These are phyloP conservation scores for Suillus americanus DNA, from an alignment of 768 basidiomycete genomes.

Conservation along the genomic window DNA sequence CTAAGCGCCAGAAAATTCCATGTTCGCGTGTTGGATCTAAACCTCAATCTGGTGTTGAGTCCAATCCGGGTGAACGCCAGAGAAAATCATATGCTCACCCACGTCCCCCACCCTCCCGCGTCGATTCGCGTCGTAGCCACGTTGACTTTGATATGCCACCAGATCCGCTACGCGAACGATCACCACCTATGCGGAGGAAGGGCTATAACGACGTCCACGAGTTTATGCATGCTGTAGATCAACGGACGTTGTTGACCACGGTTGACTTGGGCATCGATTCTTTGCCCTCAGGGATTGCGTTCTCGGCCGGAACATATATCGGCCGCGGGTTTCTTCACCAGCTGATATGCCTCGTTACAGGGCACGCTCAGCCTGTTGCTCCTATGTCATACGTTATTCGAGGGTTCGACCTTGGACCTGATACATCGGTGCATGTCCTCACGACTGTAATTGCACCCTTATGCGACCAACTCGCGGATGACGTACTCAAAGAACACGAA, in stretches of 20 bases:
- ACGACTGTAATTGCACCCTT: conserved; percentile 44
- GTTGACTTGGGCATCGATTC: conserved; percentile 52
- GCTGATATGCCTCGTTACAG: conserved; percentile 43
- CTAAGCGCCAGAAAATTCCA: conserved; percentile 15
- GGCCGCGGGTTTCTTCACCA: conserved; percentile 61
- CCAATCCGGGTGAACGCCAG: not conserved
- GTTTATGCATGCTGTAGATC: conserved; percentile 1
- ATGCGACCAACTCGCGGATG: conserved; percentile 43
- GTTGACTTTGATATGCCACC: not conserved
- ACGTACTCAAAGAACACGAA: conserved; percentile 34
- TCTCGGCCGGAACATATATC: conserved; percentile 52
- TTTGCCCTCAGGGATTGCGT: conserved; percentile 52
- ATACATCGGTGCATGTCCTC: conserved; percentile 46
- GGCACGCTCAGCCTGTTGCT: conserved; percentile 21
- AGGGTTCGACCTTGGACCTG: conserved; percentile 44
- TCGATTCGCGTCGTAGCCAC: not conserved
- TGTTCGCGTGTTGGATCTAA: conserved; percentile 12
- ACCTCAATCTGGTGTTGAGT: conserved; percentile 8
- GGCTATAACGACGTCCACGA: conserved; percentile 5
- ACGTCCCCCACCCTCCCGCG: not conserved
- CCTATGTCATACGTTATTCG: conserved; percentile 35
- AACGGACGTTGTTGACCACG: conserved; percentile 6
- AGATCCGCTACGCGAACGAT: not conserved
- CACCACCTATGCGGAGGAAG: conserved; percentile 6
- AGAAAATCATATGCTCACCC: not conserved